Base-by-base conservation (phyloP, 2,329 filamentous ascomycete genomes). In the Fusarium sp. region DNA sequence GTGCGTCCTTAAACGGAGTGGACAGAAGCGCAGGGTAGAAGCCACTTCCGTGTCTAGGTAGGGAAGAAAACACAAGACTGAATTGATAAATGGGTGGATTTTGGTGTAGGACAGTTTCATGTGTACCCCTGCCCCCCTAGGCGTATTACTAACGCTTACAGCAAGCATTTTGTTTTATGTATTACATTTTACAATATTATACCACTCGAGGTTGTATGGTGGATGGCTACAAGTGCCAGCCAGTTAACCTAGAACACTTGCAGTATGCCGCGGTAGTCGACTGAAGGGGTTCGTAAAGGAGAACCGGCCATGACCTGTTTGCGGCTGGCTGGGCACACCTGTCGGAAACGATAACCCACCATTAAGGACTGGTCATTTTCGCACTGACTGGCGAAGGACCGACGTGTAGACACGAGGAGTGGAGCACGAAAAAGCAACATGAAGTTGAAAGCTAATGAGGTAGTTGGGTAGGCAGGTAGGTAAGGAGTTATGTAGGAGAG, bases 241-340 rank as follows among this genome's bases (percentile, higher is more conserved):
- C 60, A 66, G 35, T 68, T 73, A 69, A 66, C 44, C 74, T 73
- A 76, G 47, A 49, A 55, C 63, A 63, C 38, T 63, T 66, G 33
- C 36, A 66, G 71, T 18, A 76, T 76, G 71, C 74, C 73, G 70
- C 74, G 73, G 71, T 69, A 68, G 41, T 66, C 49, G 18, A 55
- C 36, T 20, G 44, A 56, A 66, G 54, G 28, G 47, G 41, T 31
- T 55, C 20, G n/a, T 26, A 20, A 47, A 38, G 45, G 47, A 47
- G 55, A 38, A 24, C 28, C 24, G 64, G 44, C 24, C 47, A 47
- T 42, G 24, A 9, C 58, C 36, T 7, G 26, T 49, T 56, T 60
- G 56, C 42, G 62, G 55, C 45, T 73, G 69, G 58, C 57, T 70
- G 52, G 45, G 55, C 51, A 42, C 33, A 42, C 33, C 31, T 39